phyloP scores from a whole-genome alignment of 371 early-diverging fungal species.

The Dichotomocladium elegans region DNA sequence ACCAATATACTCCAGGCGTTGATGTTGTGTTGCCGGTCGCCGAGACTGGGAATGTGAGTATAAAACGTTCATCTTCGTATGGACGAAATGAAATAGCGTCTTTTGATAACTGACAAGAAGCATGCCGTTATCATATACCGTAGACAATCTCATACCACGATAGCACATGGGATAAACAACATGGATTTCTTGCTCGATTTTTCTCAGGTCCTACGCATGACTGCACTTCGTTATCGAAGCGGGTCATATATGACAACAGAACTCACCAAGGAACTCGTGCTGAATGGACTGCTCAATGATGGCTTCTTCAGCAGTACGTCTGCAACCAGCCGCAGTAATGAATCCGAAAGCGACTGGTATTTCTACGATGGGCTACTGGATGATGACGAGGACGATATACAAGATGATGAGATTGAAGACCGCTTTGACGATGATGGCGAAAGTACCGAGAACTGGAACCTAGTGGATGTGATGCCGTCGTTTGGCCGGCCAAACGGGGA shows the following conservation, averaged over 20 bases:
- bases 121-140: background rate
- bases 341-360: slow-evolving; percentile 8
- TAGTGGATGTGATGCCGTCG: slow-evolving; percentile 47
- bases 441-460: slow-evolving; percentile 32
- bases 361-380: slow-evolving; percentile 13
- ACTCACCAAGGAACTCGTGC: slow-evolving; percentile 3
- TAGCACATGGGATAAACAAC: slow-evolving; percentile 23
- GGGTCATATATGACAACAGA: slow-evolving; percentile 5
- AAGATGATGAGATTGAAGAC: slow-evolving; percentile 7
- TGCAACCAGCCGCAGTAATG: background rate
- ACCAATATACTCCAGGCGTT: slow-evolving; percentile 74
- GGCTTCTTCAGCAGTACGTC: slow-evolving; percentile 16
- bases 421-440: slow-evolving; percentile 10
- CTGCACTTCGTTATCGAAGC: slow-evolving; percentile 22
- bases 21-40: slow-evolving; percentile 63
- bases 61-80: background rate
- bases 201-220: slow-evolving; percentile 34
- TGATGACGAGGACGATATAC: slow-evolving; percentile 20
- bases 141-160: slow-evolving; percentile 37
- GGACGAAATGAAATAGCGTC: background rate
- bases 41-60: slow-evolving; percentile 60
- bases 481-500: slow-evolving; percentile 21
- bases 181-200: slow-evolving; percentile 31
- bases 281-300: slow-evolving; percentile 11
- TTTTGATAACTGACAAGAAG: background rate